Conservation (phyloP, 441 rosid species). For the Flueggea neowawraea region DNA sequence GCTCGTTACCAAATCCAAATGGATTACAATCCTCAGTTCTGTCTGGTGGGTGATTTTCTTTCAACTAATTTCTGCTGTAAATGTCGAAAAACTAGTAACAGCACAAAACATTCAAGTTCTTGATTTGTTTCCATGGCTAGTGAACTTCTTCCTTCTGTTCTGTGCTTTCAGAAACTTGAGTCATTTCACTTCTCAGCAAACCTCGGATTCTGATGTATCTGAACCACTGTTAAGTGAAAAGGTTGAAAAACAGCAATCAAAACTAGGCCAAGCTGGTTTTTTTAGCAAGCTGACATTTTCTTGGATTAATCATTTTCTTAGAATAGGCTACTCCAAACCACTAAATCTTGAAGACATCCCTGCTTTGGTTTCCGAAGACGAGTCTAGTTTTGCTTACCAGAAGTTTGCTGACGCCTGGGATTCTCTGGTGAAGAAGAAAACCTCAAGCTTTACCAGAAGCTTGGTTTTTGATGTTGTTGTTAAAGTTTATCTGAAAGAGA, state of each 20-base stretch:
- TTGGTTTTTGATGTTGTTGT: slow-evolving; percentile 48
- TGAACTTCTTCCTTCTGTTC: slow-evolving; percentile 47
- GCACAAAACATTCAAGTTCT: slow-evolving; percentile 30
- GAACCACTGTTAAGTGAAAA: slow-evolving; percentile 45
- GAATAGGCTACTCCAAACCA: slow-evolving; percentile 60
- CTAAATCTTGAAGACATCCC: slow-evolving; percentile 65
- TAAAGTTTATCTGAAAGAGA: slow-evolving; percentile 63
- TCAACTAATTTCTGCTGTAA: slow-evolving; percentile 42
- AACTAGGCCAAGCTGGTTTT: slow-evolving; percentile 39
- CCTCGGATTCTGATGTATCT: slow-evolving; percentile 26
- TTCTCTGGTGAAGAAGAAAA: slow-evolving; percentile 31
- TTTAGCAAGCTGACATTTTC: slow-evolving; percentile 65
- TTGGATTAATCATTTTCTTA: slow-evolving; percentile 75
- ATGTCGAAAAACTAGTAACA: slow-evolving; percentile 29
- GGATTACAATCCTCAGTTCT: slow-evolving; percentile 28
- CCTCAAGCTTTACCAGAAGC: slow-evolving; percentile 31
- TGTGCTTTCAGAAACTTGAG: slow-evolving; percentile 45
- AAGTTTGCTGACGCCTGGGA: slow-evolving; percentile 63
- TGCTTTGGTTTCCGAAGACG: slow-evolving; percentile 55
- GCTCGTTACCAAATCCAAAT: slow-evolving; percentile 42
- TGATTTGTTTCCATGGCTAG: slow-evolving; percentile 41
- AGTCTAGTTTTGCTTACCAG: slow-evolving; percentile 50
- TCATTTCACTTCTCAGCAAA: slow-evolving; percentile 17
- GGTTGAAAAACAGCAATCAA: slow-evolving; percentile 22
- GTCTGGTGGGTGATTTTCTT: slow-evolving; percentile 72